Conservation (phyloP, 768 basidiomycete species). For the Lactarius psammicola region DNA sequence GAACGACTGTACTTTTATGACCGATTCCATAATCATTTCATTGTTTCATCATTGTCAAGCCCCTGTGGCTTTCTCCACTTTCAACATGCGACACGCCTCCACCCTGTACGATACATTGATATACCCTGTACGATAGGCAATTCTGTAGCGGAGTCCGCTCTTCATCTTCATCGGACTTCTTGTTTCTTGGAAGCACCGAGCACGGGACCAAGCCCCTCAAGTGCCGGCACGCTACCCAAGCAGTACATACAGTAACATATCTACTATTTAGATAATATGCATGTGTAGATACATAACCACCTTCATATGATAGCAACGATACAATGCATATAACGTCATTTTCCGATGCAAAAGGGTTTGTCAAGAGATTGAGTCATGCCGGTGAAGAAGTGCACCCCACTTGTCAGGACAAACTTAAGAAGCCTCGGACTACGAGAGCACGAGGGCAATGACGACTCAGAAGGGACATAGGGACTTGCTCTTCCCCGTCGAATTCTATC, state of each 20-base stretch:
- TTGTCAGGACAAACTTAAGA: conserved; percentile 39
- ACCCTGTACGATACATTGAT: not conserved
- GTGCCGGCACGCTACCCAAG: not conserved
- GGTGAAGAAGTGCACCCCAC: conserved; percentile 61
- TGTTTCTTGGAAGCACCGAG: conserved; percentile 5
- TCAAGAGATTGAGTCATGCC: conserved; percentile 46
- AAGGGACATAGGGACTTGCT: conserved; percentile 50
- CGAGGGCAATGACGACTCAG: not conserved
- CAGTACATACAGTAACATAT: conserved; percentile 27
- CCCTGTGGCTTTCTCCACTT: not conserved
- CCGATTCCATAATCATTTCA: not conserved
- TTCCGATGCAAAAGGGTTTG: not conserved
- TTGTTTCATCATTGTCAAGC: not conserved
- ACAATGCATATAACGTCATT: conserved; percentile 15
- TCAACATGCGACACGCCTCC: not conserved
- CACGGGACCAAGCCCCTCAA: not conserved
- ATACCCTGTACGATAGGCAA: conserved; percentile 20
- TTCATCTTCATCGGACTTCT: conserved; percentile 4
- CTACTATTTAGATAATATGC: conserved; percentile 27
- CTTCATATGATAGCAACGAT: conserved; percentile 19
- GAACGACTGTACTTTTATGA: conserved; percentile 7
- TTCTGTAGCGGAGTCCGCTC: conserved; percentile 5
- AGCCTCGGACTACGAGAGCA: conserved; percentile 23
- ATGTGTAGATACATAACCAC: conserved; percentile 21
- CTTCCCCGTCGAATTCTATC: conserved; percentile 76